Percentiles rank a stretch among this genome's conserved stretches.
Evolutionary conservation across 345 rosid species (phyloP).

Genomic region (Camelina hispida): DNA sequence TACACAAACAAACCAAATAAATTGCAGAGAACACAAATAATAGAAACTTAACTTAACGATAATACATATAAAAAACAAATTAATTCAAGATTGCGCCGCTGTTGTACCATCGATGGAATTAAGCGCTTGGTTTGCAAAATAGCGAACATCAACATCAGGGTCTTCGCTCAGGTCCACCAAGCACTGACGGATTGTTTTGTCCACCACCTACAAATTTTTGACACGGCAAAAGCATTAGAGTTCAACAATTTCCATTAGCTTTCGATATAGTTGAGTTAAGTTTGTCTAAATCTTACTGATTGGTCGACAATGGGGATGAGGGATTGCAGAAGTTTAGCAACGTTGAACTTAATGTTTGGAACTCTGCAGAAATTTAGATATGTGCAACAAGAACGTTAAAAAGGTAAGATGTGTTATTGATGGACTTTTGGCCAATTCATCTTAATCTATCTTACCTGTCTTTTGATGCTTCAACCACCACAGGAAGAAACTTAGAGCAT

Average conservation of each 20-base stretch:
- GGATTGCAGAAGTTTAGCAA: constrained; percentile 88
- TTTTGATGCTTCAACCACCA: constrained; percentile 73
- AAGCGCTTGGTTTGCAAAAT: constrained; percentile 83
- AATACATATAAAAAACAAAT: constrained; percentile 16
- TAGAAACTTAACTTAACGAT: constrained; percentile 7
- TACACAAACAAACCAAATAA: constrained; percentile 28
- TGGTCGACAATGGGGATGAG: constrained; percentile 84
- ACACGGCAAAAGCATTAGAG: neutral
- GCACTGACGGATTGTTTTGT: constrained; percentile 83
- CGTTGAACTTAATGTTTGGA: constrained; percentile 93
- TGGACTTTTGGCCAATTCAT: neutral
- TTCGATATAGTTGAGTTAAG: neutral
- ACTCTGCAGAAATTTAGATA: constrained; percentile 61
- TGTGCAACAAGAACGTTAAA: constrained; percentile 12
- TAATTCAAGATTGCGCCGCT: constrained; percentile 28
- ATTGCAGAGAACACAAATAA: constrained; percentile 13
- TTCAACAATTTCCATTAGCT: neutral
- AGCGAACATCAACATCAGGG: constrained; percentile 96
- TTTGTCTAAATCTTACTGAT: constrained; percentile 60
- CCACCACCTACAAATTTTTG: constrained; percentile 59
- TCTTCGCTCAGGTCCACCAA: constrained; percentile 90
- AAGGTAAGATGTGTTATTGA: neutral
- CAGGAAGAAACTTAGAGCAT: constrained; percentile 82
- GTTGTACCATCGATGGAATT: constrained; percentile 56
- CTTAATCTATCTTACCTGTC: constrained; percentile 60